phyloP scores from a whole-genome alignment of 331 rosid species.

The Spiraea crenata region DNA sequence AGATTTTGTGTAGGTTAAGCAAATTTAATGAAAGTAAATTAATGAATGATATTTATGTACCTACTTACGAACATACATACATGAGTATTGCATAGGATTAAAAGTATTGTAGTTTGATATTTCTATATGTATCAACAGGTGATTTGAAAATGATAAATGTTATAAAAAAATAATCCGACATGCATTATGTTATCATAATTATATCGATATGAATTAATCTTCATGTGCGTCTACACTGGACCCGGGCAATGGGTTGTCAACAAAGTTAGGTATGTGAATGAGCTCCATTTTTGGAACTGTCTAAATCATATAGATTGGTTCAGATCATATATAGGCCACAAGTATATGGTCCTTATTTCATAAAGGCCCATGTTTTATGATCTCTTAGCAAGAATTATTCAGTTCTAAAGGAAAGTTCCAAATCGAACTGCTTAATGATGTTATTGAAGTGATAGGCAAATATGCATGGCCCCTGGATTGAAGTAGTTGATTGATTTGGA shows the following conservation, averaged over 20 bases:
- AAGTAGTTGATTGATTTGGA: too few relatives aligned
- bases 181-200: too few relatives aligned
- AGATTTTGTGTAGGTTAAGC: slow-evolving; percentile 1
- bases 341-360: slow-evolving; percentile 2
- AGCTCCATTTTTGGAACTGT: slow-evolving; percentile 29
- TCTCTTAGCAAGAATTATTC: background rate
- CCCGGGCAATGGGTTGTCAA: background rate
- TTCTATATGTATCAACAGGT: too few relatives aligned
- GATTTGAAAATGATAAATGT: too few relatives aligned
- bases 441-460: background rate
- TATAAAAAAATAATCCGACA: too few relatives aligned
- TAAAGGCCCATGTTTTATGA: background rate
- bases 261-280: background rate
- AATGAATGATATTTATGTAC: too few relatives aligned
- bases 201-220: too few relatives aligned
- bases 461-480: background rate
- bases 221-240: too few relatives aligned
- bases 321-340: slow-evolving; percentile 14
- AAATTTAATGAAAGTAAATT: slow-evolving; percentile 10
- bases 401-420: background rate
- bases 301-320: slow-evolving; percentile 24
- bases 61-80: too few relatives aligned
- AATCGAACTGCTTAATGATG: background rate
- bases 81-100: too few relatives aligned
- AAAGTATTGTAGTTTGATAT: too few relatives aligned